These are phyloP conservation scores for Glutinoglossum americanum DNA, from an alignment of 495 filamentous ascomycete genomes.

Conservation along the genomic window DNA sequence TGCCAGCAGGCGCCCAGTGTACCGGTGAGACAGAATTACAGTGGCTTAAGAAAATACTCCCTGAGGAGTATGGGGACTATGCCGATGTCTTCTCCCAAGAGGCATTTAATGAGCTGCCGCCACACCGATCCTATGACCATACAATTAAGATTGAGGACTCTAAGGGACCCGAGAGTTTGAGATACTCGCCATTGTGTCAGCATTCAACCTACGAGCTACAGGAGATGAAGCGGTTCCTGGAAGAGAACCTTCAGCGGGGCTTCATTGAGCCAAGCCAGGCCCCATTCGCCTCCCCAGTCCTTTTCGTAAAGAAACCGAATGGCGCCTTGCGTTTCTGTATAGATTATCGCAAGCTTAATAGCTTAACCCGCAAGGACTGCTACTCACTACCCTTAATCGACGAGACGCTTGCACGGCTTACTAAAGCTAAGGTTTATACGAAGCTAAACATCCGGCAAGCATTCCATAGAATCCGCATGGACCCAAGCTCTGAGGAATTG, in stretches of 20 bases:
- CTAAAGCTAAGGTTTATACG: conserved; percentile 1
- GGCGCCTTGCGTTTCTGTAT: background rate
- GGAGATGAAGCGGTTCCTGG: background rate
- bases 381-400: background rate
- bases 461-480: conserved; percentile 5
- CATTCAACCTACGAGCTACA: conserved; percentile 6
- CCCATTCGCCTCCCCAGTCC: background rate
- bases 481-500: conserved; percentile 7
- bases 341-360: background rate
- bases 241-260: conserved; percentile 9
- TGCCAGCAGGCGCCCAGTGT: background rate
- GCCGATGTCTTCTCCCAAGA: conserved; percentile 1
- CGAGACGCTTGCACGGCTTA: background rate
- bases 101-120: background rate
- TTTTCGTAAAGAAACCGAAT: conserved; percentile 8
- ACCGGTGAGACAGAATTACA: background rate
- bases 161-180: background rate
- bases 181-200: conserved; percentile 3
- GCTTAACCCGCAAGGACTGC: background rate
- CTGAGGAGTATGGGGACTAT: background rate
- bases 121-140: background rate
- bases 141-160: conserved; percentile 1
- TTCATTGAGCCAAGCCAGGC: conserved; percentile 11
- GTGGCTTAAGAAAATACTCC: background rate
- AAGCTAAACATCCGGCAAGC: conserved; percentile 2